phyloP scores from a whole-genome alignment of 1,139 yeast species.

The Taiozyma sp. region DNA sequence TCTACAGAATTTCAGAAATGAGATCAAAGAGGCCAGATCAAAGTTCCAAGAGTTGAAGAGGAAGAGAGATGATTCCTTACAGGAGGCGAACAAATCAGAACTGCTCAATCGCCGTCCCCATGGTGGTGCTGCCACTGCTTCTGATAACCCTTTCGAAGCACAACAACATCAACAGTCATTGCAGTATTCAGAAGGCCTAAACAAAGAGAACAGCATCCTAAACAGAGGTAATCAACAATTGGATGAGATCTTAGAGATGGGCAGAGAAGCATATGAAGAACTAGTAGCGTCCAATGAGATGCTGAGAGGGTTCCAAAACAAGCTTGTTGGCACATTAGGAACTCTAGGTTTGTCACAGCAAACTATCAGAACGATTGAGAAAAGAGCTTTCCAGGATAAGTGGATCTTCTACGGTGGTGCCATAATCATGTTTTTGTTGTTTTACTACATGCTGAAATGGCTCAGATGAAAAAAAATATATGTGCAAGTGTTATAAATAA shows the following conservation, averaged over 20 bases:
- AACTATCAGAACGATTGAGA: constrained; percentile 76
- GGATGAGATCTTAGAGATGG: constrained; percentile 88
- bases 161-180: constrained; percentile 27
- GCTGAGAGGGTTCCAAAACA: constrained; percentile 55
- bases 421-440: constrained; percentile 52
- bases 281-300: constrained; percentile 79
- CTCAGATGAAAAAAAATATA: constrained; percentile 33
- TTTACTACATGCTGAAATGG: constrained; percentile 65
- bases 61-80: constrained; percentile 55
- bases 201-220: constrained; percentile 61
- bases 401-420: constrained; percentile 82
- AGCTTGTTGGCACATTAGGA: constrained; percentile 61
- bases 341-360: constrained; percentile 86
- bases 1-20: constrained; percentile 53
- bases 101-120: constrained; percentile 43
- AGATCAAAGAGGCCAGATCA: constrained; percentile 46
- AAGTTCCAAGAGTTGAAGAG: constrained; percentile 60
- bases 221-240: constrained; percentile 72
- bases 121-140: constrained; percentile 14
- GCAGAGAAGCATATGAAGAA: constrained; percentile 80
- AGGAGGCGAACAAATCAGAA: constrained; percentile 51
- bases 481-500: background rate
- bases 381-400: constrained; percentile 85
- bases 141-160: constrained; percentile 26
- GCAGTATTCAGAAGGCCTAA: constrained; percentile 58